These are phyloP conservation scores for Agaricales sp. DNA, from an alignment of 1,284 basidiomycete species.

Conservation along the genomic window DNA sequence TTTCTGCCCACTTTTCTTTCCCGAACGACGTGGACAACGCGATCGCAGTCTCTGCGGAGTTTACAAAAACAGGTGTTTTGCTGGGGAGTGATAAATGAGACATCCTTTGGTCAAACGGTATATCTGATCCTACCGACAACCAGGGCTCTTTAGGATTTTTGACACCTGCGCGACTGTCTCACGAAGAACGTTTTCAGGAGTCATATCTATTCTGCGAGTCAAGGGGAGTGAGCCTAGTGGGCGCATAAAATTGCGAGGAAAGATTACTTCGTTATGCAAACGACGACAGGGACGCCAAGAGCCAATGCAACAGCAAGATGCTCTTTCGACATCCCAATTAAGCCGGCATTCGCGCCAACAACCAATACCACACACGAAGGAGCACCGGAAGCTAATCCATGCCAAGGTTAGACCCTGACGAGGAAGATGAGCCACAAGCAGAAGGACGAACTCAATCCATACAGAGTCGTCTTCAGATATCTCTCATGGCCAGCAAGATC, in stretches of 20 bases:
- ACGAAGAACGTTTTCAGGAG: constrained; percentile 81
- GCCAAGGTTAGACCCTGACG: background rate
- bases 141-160: constrained; percentile 90
- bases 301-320: constrained; percentile 93
- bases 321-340: constrained; percentile 98
- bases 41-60: constrained; percentile 65
- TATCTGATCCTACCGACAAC: constrained; percentile 82
- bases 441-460: constrained; percentile 19
- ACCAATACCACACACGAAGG: constrained; percentile 95
- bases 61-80: constrained; percentile 71
- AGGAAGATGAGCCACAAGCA: background rate
- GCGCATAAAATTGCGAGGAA: constrained; percentile 1
- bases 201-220: constrained; percentile 87
- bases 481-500: constrained; percentile 88
- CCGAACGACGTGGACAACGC: constrained; percentile 70
- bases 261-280: constrained; percentile 79
- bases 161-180: constrained; percentile 89
- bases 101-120: no score
- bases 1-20: constrained; percentile 54
- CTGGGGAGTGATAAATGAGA: constrained; percentile 28
- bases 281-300: constrained; percentile 86
- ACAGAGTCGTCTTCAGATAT: constrained; percentile 89
- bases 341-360: constrained; percentile 90
- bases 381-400: constrained; percentile 83
- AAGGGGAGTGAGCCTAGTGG: constrained; percentile 4